Base-by-base conservation (phyloP, 2,329 filamentous ascomycete genomes). In the Fusarium luffae region DNA sequence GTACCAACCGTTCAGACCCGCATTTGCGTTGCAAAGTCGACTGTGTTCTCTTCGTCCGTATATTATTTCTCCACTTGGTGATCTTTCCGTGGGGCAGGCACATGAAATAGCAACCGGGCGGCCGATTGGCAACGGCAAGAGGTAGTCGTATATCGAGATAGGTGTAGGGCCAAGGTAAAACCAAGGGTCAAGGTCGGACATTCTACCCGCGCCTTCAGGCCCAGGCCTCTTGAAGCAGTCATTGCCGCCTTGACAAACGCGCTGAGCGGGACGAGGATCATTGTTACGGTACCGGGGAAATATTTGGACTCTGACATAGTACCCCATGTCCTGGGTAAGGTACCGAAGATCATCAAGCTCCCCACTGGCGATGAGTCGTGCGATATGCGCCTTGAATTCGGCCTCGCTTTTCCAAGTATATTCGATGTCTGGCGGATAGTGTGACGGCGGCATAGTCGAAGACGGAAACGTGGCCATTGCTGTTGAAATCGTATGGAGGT, bases 1-100 rank as follows among this genome's bases (percentile, higher is more conserved):
- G 4, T 73, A 73, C 21, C n/a, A 13, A 71, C 66, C 0, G 23
- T 25, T 27, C 59, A 63, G 9, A 44, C n/a, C 2, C 3, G 19
- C 10, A 44, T 28, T 16, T 12, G 41, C 13, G 40, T n/a, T 27
- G 34, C 34, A 37, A 12, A 18, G 10, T n/a, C 10, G 34, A 37
- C 0, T 4, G 10, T 37, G 34, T n/a, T 18, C 9, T 11, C 3
- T n/a, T 11, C 1, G 34, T 37, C 18, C 18, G 34, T 2, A 10
- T 37, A n/a, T 5, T n/a, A n/a, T 11, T n/a, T 6, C 1, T n/a
- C 34, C 34, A 10, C 4, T 16, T 11, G 32, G 34, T 5, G 34
- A 12, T 37, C 18, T n/a, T 37, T 6, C 34, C 5, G 18, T 10
- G 1, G 10, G 5, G 34, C 34, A 37, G 34, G 34, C 5, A 11